Conservation (phyloP, 768 basidiomycete genomes). For the Roridomyces roridus region DNA sequence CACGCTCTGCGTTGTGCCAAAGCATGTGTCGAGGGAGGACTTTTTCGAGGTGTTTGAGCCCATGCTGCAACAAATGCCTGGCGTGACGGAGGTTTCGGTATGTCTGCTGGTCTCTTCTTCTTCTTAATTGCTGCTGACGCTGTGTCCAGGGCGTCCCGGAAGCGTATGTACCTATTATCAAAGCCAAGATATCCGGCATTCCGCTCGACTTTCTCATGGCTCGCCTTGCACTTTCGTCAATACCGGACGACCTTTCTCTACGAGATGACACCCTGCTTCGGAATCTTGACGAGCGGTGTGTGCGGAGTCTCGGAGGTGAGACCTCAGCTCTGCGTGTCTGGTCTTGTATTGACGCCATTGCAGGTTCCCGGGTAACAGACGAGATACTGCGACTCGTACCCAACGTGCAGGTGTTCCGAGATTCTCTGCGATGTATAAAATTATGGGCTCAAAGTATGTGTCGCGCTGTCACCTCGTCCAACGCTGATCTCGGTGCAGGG, state of each 20-base stretch:
- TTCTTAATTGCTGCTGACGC: neutral
- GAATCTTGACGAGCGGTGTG: conserved; percentile 93
- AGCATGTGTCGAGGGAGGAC: conserved; percentile 94
- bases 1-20: conserved; percentile 96
- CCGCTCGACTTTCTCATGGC: conserved; percentile 96
- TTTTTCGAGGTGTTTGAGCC: conserved; percentile 92
- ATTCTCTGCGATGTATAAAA: conserved; percentile 94
- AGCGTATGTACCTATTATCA: conserved; percentile 96
- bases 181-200: conserved; percentile 88
- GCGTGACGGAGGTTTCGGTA: conserved; percentile 89
- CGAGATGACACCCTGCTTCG: conserved; percentile 90
- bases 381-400: conserved; percentile 95
- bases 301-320: conserved; percentile 91
- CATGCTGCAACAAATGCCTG: conserved; percentile 85
- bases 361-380: conserved; percentile 95
- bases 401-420: conserved; percentile 92
- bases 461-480: neutral
- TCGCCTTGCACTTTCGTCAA: conserved; percentile 80
- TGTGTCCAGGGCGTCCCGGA: conserved; percentile 86
- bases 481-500: conserved; percentile 50
- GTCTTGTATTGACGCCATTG: conserved; percentile 14
- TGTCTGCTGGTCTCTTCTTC: conserved; percentile 37
- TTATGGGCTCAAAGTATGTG: conserved; percentile 93
- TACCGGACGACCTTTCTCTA: conserved; percentile 91
- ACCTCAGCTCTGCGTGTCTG: neutral